phyloP scores from a whole-genome alignment of 78 protist genomes.

The Dictyostelium capitatum region DNA sequence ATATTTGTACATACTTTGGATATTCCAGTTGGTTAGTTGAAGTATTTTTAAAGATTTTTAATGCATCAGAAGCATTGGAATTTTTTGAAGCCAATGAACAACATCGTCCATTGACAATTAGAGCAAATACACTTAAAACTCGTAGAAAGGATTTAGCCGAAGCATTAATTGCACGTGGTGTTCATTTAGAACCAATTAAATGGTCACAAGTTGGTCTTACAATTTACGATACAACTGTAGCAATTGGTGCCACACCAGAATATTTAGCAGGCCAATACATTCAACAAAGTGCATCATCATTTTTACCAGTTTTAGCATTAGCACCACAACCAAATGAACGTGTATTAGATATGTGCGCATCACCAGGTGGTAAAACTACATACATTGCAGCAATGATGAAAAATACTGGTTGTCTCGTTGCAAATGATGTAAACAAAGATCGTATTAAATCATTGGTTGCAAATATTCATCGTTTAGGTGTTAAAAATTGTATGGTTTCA shows the following conservation, averaged over 20 bases:
- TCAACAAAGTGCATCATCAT: slow-evolving; percentile 98
- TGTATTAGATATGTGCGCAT: slow-evolving; percentile 98
- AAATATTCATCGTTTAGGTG: slow-evolving; percentile 93
- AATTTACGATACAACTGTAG: slow-evolving; percentile 95
- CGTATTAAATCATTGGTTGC: slow-evolving; percentile 91
- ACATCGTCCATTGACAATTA: slow-evolving; percentile 98
- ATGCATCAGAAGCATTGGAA: slow-evolving; percentile 85
- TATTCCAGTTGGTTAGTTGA: slow-evolving; percentile 87
- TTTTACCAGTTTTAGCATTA: slow-evolving; percentile 98
- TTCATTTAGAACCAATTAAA: slow-evolving; percentile 93
- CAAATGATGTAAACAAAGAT: slow-evolving; percentile 96
- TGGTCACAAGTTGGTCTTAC: slow-evolving; percentile 97
- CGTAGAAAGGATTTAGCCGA: slow-evolving; percentile 94
- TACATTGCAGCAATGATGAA: slow-evolving; percentile 97
- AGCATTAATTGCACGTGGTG: slow-evolving; percentile 90
- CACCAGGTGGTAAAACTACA: slow-evolving; percentile 99
- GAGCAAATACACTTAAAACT: slow-evolving; percentile 97
- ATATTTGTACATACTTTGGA: slow-evolving; percentile 90
- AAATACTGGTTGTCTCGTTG: slow-evolving; percentile 96
- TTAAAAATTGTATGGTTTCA: slow-evolving; percentile 88
- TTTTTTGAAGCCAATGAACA: slow-evolving; percentile 96
- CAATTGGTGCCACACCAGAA: slow-evolving; percentile 96
- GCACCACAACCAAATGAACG: slow-evolving; percentile 94
- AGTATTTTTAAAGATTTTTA: slow-evolving; percentile 91
- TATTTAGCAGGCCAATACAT: slow-evolving; percentile 99